A percentile compares a stretch with the other conserved stretches of the same genome.
Conservation (phyloP, 2,329 filamentous ascomycete genomes). For the Apiospora rasikravindrae region DNA sequence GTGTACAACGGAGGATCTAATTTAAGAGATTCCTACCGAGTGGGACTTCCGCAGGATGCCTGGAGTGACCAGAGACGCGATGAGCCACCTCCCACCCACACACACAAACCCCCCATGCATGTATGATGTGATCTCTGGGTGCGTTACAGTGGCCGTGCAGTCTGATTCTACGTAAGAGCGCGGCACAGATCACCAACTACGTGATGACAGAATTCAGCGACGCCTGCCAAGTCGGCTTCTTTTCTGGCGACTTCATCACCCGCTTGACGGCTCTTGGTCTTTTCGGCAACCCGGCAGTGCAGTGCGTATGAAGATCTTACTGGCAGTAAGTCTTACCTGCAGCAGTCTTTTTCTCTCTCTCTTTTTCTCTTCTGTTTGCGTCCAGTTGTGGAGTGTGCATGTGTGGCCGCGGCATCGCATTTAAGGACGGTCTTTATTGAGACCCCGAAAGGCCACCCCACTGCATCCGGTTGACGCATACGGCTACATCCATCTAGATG, state of each 20-base stretch:
- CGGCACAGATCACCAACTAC: not conserved
- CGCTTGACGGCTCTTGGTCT: not conserved
- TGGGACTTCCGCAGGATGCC: not conserved
- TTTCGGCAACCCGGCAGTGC: not conserved
- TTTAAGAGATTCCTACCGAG: conserved; percentile 17
- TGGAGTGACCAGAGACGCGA: conserved; percentile 7
- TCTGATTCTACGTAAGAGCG: not conserved
- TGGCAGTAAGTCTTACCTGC: not conserved
- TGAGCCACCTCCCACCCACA: conserved; percentile 16
- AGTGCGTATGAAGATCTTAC: not conserved
- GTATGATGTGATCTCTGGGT: conserved; percentile 13
- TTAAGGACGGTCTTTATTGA: conserved; percentile 19
- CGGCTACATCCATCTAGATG: not conserved
- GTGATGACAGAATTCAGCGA: not conserved
- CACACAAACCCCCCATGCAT: not conserved
- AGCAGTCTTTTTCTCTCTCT: not conserved
- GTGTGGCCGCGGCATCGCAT: conserved; percentile 18
- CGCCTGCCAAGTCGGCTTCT: conserved; percentile 2
- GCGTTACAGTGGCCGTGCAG: conserved; percentile 13
- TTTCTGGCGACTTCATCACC: not conserved
- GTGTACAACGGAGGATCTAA: conserved; percentile 17
- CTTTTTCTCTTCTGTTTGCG: too few relatives aligned
- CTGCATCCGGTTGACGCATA: conserved; percentile 5
- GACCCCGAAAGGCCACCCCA: conserved; percentile 17
- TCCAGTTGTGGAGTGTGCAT: not conserved